These are phyloP conservation scores for Hypholoma fasciculare DNA, from an alignment of 768 basidiomycete genomes.

Conservation along the genomic window DNA sequence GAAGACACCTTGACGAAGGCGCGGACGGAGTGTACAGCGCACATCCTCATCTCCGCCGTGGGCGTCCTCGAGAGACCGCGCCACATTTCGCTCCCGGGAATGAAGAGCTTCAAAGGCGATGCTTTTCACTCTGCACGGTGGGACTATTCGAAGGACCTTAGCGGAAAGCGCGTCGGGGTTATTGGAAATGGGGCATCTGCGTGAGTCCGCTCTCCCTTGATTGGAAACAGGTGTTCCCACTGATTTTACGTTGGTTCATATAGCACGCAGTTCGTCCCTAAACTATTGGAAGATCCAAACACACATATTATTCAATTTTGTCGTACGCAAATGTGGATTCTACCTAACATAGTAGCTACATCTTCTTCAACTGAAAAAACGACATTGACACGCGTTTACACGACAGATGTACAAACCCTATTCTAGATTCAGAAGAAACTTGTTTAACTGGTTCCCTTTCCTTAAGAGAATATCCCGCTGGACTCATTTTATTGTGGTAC, in stretches of 20 bases:
- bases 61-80: slow-evolving; percentile 49
- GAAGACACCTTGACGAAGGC: slow-evolving; percentile 32
- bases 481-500: slow-evolving; percentile 14
- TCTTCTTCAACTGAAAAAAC: not conserved
- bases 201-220: slow-evolving; percentile 27
- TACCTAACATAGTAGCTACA: slow-evolving; percentile 38
- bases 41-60: slow-evolving; percentile 51
- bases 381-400: not conserved
- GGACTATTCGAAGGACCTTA: slow-evolving; percentile 38
- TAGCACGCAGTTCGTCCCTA: slow-evolving; percentile 53
- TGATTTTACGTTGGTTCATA: not conserved
- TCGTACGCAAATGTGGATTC: slow-evolving; percentile 50
- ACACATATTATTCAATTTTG: slow-evolving; percentile 49
- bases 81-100: slow-evolving; percentile 31
- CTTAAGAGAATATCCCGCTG: slow-evolving; percentile 12
- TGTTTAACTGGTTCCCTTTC: slow-evolving; percentile 4
- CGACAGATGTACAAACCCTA: slow-evolving; percentile 13
- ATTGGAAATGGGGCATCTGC: slow-evolving; percentile 61
- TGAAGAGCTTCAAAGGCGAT: slow-evolving; percentile 44
- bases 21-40: slow-evolving; percentile 29
- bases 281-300: slow-evolving; percentile 38
- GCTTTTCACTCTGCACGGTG: slow-evolving; percentile 58
- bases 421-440: slow-evolving; percentile 13
- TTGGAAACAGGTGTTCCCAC: not conserved
- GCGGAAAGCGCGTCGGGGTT: slow-evolving; percentile 51